These are phyloP conservation scores for Durotheca rogersii DNA, from an alignment of 495 filamentous ascomycete genomes.

Conservation along the genomic window DNA sequence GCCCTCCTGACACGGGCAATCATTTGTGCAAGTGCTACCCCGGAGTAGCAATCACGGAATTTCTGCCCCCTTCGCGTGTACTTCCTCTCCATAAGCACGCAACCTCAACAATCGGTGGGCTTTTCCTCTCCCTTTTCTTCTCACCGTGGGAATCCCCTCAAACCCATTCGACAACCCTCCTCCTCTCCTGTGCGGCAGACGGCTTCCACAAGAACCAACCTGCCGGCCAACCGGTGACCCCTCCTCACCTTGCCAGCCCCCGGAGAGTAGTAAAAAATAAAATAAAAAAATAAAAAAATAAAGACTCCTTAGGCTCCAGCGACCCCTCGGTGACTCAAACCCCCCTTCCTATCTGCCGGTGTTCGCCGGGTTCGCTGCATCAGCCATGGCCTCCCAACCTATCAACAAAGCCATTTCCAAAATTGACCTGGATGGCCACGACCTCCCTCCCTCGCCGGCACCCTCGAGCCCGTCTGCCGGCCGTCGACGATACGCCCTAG, in stretches of 20 bases:
- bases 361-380: constrained; percentile 10
- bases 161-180: too few species aligned
- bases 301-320: too few species aligned
- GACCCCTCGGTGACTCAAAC: background rate
- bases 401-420: constrained; percentile 69
- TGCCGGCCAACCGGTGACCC: too few species aligned
- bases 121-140: too few species aligned
- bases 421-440: constrained; percentile 83
- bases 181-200: too few species aligned
- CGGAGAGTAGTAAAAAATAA: too few species aligned
- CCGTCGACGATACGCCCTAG: constrained; percentile 79
- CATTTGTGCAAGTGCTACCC: constrained; percentile 8
- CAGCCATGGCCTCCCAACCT: constrained; percentile 33
- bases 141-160: too few species aligned
- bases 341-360: constrained; percentile 6
- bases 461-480: constrained; percentile 87
- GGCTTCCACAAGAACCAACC: too few species aligned
- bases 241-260: too few species aligned
- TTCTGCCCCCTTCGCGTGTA: constrained; percentile 10
- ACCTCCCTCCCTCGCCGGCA: constrained; percentile 90
- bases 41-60: constrained; percentile 32
- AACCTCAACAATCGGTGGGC: too few species aligned
- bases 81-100: too few species aligned
- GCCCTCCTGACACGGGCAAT: constrained; percentile 2
- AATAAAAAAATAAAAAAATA: too few species aligned